Evolutionary conservation across 768 basidiomycete genomes (phyloP).

Genomic region (Nidularia pulvinata): DNA sequence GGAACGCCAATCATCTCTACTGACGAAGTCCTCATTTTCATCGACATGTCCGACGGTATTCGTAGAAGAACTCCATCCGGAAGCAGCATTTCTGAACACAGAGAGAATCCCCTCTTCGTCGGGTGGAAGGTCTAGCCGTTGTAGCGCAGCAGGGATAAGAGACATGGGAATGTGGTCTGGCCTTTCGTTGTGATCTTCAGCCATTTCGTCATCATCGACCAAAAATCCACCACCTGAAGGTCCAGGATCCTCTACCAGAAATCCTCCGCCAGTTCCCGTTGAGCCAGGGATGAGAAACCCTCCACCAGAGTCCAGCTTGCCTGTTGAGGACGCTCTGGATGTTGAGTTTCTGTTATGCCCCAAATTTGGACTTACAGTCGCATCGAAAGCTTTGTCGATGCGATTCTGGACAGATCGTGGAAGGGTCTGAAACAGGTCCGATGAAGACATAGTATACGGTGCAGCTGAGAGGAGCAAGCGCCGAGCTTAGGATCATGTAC

Average conservation of each 20-base stretch:
- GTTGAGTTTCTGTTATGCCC: conserved; percentile 10
- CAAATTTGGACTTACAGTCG: conserved; percentile 9
- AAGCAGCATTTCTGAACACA: conserved; percentile 75
- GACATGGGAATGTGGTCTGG: conserved; percentile 47
- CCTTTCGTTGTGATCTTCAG: background rate
- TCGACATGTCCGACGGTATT: conserved; percentile 9
- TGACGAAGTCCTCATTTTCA: conserved; percentile 36
- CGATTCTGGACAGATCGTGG: conserved; percentile 35
- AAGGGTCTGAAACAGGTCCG: conserved; percentile 32
- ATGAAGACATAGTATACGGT: background rate
- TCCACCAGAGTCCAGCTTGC: background rate
- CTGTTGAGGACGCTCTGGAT: conserved; percentile 1
- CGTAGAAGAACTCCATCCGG: conserved; percentile 56
- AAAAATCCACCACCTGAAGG: conserved; percentile 26
- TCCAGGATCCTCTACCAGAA: conserved; percentile 6
- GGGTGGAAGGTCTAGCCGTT: conserved; percentile 60
- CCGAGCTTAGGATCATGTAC: too few relatives aligned
- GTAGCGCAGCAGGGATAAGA: conserved; percentile 60
- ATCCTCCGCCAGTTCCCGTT: conserved; percentile 13
- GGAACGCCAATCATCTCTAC: conserved; percentile 73
- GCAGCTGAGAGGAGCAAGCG: background rate
- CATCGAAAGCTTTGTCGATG: conserved; percentile 55
- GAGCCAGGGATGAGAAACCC: background rate
- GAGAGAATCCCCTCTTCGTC: conserved; percentile 74
- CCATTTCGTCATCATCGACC: conserved; percentile 11